Evolutionary conservation across 148 eudicot genomes (phyloP), one percentile per base, ranked within the genome.

Genomic region (Fagopyrum homotropicum): DNA sequence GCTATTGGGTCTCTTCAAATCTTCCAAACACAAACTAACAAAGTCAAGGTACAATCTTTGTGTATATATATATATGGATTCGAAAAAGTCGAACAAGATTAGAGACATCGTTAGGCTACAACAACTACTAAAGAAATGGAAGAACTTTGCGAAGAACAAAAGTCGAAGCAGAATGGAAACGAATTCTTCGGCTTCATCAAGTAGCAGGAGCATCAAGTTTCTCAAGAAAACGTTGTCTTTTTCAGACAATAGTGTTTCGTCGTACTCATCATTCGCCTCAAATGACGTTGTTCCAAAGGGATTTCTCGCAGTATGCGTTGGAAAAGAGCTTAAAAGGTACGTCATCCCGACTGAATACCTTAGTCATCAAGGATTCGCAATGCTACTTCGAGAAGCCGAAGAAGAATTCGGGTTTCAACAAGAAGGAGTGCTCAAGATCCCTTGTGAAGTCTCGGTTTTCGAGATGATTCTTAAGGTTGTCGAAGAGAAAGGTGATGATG

Each of bases 371-470:
- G 93, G 90, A 8, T 91, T 94, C 22, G 83, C 86, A 9, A 75
- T 84, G 15, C 72, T 94, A 0, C 82, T 94, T 1, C 77, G 88
- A 78, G 93, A 94, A 79, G 98, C 98, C 2, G 98, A 94, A 66
- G 98, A 94, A 44, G 97, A 94, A 75, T 94, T 94, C 50, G 98
- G 98, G 3, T 94, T 94, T 74, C 92, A 94, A 48, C 93, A 91
- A 79, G 90, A 90, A 45, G 97, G 98, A 0, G 89, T 94, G 8
- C 87, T 94, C 30, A 86, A 83, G 86, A 85, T 94, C 69, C 98
- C 98, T 0, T 94, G 97, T 40, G 79, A 87, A 8, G 97, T 87
- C 9, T 57, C 82, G 0, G 22, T 92, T 8, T 94, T 94, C 49
- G 89, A 90, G 82, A 89, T 77, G 77, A 82, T 94, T 16, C 75